These are phyloP conservation scores for Lactarius deliciosus DNA, from an alignment of 768 basidiomycete species.

Conservation along the genomic window DNA sequence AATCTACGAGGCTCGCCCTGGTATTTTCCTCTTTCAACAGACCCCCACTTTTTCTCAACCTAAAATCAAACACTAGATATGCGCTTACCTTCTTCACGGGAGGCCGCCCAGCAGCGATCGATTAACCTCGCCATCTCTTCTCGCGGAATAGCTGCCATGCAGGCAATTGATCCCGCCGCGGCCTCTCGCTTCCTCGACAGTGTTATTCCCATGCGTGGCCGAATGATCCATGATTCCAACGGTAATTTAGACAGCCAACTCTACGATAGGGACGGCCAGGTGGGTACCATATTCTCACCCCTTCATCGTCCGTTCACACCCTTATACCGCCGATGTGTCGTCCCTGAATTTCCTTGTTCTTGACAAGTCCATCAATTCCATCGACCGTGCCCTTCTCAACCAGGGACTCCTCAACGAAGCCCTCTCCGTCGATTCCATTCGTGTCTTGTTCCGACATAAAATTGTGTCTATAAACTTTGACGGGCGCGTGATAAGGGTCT, in stretches of 20 bases:
- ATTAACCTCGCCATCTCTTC: conserved; percentile 97
- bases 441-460: conserved; percentile 78
- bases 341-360: conserved; percentile 33
- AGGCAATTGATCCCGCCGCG: conserved; percentile 70
- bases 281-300: conserved; percentile 39
- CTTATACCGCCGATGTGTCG: conserved; percentile 33
- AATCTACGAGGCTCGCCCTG: conserved; percentile 77
- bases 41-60: conserved; percentile 4
- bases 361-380: conserved; percentile 86
- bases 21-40: conserved; percentile 40
- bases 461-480: conserved; percentile 76
- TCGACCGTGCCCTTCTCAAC: conserved; percentile 86
- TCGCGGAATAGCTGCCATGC: conserved; percentile 85
- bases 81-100: conserved; percentile 68
- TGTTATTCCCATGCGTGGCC: conserved; percentile 91
- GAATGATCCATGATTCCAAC: conserved; percentile 86
- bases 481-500: conserved; percentile 52
- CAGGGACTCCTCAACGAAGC: conserved; percentile 79
- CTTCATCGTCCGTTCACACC: conserved; percentile 23
- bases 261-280: conserved; percentile 90
- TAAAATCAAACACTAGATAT: conserved; percentile 52
- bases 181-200: conserved; percentile 70
- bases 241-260: conserved; percentile 78
- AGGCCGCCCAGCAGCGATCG: conserved; percentile 71
- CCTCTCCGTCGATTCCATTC: conserved; percentile 59